A percentile compares a stretch with the other conserved stretches of the same genome.
Evolutionary conservation across 1,284 basidiomycete species (phyloP).

Genomic region (Cryptococcus sp.): DNA sequence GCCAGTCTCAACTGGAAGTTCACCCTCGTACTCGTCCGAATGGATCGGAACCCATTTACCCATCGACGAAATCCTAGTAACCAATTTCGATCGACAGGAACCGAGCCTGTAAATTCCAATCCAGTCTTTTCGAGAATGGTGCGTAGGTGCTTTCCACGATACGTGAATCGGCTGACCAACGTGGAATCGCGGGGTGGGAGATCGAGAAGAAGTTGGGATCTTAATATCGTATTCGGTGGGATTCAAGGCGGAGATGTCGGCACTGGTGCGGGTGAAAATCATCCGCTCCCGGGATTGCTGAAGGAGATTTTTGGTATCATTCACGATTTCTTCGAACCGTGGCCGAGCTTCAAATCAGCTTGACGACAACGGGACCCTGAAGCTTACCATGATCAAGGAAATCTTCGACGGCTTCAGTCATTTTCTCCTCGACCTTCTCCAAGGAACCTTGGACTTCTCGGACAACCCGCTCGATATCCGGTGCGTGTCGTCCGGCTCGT

Average conservation of each 20-base stretch:
- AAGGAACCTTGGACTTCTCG: conserved; percentile 87
- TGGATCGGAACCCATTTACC: conserved; percentile 93
- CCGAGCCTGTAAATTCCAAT: conserved; percentile 91
- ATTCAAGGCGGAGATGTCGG: conserved; percentile 73
- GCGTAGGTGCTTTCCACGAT: conserved; percentile 78
- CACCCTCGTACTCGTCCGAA: conserved; percentile 88
- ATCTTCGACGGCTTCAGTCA: conserved; percentile 83
- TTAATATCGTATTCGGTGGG: conserved; percentile 69
- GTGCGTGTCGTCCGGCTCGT: conserved; percentile 58
- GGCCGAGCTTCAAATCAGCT: conserved; percentile 51
- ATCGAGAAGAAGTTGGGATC: conserved; percentile 51
- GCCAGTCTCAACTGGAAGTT: conserved; percentile 60
- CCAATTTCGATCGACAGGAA: conserved; percentile 71
- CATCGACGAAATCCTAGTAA: conserved; percentile 80
- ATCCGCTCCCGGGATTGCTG: conserved; percentile 84
- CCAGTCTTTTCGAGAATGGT: conserved; percentile 94
- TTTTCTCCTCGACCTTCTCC: conserved; percentile 91
- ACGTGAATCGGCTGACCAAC: conserved; percentile 85
- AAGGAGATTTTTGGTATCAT: conserved; percentile 87
- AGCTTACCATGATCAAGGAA: conserved; percentile 79
- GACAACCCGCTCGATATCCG: conserved; percentile 72
- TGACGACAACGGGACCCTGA: neutral
- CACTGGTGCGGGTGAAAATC: conserved; percentile 79
- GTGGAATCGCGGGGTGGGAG: conserved; percentile 59
- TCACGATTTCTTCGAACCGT: conserved; percentile 71